Evolutionary conservation across 345 rosid species (phyloP).

Genomic region (Mallotus nudiflorus): DNA sequence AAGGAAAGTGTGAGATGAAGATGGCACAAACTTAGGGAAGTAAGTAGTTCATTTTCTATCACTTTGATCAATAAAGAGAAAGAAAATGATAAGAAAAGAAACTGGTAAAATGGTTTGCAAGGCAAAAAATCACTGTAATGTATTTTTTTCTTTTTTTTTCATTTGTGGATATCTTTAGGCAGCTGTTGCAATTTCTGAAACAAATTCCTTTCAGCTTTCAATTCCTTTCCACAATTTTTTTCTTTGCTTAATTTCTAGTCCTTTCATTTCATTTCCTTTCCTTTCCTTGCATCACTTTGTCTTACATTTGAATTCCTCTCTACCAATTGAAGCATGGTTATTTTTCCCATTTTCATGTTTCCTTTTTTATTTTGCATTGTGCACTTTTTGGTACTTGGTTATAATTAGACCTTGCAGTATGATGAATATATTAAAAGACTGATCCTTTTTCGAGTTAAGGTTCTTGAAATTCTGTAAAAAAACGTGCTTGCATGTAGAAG

Average conservation of each 20-base stretch:
- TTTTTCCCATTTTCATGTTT: neutral
- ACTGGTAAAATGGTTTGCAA: too few species aligned
- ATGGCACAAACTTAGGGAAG: neutral
- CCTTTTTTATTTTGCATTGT: neutral
- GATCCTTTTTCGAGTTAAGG: too few species aligned
- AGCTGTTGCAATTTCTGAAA: too few species aligned
- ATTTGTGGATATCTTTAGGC: too few species aligned
- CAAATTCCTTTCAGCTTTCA: too few species aligned
- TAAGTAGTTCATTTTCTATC: neutral
- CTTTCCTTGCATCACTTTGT: neutral
- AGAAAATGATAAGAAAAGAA: too few species aligned
- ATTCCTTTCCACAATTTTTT: neutral
- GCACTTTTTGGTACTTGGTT: neutral
- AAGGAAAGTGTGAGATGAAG: neutral
- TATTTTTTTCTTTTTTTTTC: too few species aligned
- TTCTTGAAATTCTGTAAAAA: too few species aligned
- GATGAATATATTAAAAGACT: too few species aligned
- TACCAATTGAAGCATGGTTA: neutral
- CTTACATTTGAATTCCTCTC: neutral
- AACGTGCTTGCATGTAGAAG: too few species aligned
- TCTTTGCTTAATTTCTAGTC: neutral
- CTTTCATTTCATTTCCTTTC: too few species aligned
- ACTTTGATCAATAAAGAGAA: neutral
- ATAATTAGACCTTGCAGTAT: neutral
- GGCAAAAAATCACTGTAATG: too few species aligned